Percentiles rank a stretch among this genome's conserved stretches.
phyloP scores from a whole-genome alignment of 805 yeast genomes.

The Tetrapisispora pingtungensis region DNA sequence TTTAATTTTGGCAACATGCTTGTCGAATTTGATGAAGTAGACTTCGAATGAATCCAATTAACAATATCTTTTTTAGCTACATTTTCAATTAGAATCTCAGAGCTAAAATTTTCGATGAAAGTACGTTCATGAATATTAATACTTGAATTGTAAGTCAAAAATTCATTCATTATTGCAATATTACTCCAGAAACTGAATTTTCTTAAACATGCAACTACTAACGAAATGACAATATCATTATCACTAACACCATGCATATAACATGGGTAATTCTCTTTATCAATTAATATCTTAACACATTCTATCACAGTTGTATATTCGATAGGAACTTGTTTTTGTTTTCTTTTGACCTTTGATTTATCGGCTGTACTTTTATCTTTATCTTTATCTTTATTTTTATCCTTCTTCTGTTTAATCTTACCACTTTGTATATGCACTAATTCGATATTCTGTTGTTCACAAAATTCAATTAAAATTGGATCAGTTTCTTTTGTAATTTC shows the following conservation, averaged over 20 bases:
- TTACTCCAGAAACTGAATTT: conserved; percentile 81
- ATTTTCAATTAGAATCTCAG: conserved; percentile 33
- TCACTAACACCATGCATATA: conserved; percentile 70
- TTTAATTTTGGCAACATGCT: conserved; percentile 16
- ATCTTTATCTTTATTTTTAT: conserved; percentile 7
- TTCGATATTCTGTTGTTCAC: conserved; percentile 42
- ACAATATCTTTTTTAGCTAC: conserved; percentile 22
- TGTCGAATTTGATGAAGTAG: conserved; percentile 5
- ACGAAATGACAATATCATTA: conserved; percentile 79
- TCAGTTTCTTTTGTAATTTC: conserved; percentile 48
- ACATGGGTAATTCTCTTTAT: conserved; percentile 53
- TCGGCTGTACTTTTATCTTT: conserved; percentile 10
- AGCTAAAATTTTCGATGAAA: conserved; percentile 72
- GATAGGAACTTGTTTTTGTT: conserved; percentile 75
- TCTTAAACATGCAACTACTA: conserved; percentile 78
- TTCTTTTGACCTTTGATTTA: conserved; percentile 49
- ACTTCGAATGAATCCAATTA: conserved; percentile 23
- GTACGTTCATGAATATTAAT: conserved; percentile 73
- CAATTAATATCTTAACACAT: conserved; percentile 53
- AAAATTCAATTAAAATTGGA: conserved; percentile 41
- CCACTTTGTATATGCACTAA: conserved; percentile 56
- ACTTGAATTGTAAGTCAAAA: conserved; percentile 62
- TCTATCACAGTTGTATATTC: conserved; percentile 51
- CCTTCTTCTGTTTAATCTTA: conserved; percentile 25
- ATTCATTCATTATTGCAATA: conserved; percentile 80